Conservation (phyloP, 1,284 basidiomycete species). For the Wallemia hederae region DNA sequence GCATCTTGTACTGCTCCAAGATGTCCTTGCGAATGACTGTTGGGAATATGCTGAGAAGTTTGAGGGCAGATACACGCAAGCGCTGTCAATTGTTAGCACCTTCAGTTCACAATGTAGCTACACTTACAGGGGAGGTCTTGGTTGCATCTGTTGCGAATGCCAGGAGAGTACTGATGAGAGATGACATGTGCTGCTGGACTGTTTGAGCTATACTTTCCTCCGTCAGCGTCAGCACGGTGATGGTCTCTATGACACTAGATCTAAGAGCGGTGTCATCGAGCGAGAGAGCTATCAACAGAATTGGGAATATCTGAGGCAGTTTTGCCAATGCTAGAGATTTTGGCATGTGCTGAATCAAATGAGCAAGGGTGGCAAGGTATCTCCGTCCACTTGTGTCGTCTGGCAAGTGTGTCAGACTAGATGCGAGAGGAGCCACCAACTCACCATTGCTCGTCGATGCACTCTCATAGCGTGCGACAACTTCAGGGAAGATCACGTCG, state of each 20-base stretch:
- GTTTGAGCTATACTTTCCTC: constrained; percentile 20
- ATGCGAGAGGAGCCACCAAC: neutral
- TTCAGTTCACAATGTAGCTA: neutral
- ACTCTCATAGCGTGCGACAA: constrained; percentile 28
- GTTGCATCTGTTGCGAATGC: constrained; percentile 7
- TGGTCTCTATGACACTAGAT: constrained; percentile 45
- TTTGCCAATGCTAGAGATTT: constrained; percentile 36
- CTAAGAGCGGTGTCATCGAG: constrained; percentile 43
- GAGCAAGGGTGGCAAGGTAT: constrained; percentile 55
- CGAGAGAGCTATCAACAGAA: constrained; percentile 57
- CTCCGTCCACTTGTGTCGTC: neutral
- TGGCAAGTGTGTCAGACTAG: neutral
- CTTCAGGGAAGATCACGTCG: constrained; percentile 36
- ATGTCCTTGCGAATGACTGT: constrained; percentile 43
- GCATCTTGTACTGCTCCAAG: constrained; percentile 38
- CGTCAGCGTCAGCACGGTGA: constrained; percentile 38
- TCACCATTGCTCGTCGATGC: neutral
- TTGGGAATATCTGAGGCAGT: constrained; percentile 42
- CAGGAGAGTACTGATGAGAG: constrained; percentile 41
- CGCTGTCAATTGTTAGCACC: neutral
- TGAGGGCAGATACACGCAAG: constrained; percentile 35
- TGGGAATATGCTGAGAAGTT: constrained; percentile 40
- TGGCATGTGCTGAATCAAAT: constrained; percentile 50
- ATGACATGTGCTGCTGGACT: constrained; percentile 36
- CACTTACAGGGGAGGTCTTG: neutral